Conservation (phyloP, 805 yeast genomes). For the Teunomyces aglyptinius region DNA sequence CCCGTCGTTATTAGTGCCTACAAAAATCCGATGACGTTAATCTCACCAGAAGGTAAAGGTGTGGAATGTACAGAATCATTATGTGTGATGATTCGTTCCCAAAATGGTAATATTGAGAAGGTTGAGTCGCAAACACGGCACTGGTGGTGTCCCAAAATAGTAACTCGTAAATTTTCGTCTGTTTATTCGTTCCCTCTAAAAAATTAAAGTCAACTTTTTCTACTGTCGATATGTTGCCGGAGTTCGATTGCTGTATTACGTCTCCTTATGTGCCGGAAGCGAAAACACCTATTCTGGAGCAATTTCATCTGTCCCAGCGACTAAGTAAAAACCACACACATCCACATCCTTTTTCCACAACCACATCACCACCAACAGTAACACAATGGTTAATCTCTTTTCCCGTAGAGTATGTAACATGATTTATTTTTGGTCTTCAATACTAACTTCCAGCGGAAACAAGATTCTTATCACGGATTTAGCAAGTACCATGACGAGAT, state of each 20-base stretch:
- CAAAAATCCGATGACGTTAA: neutral
- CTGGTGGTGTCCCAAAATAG: neutral
- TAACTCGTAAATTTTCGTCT: neutral
- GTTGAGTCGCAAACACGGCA: neutral
- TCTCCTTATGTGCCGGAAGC: neutral
- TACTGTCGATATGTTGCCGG: neutral
- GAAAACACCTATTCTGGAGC: neutral
- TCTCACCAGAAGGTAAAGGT: neutral
- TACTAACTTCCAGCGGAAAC: conserved; percentile 14
- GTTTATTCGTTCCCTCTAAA: neutral
- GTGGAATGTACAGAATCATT: neutral
- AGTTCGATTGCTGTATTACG: neutral
- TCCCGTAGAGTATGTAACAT: conserved; percentile 2
- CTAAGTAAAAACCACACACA: neutral
- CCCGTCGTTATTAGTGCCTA: too few species aligned
- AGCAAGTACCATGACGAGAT: conserved; percentile 30
- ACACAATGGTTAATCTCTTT: conserved; percentile 6
- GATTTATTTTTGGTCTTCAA: neutral
- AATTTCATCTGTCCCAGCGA: neutral
- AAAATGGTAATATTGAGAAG: neutral
- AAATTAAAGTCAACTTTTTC: neutral
- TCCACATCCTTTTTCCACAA: neutral
- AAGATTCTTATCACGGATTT: conserved; percentile 32
- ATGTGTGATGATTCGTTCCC: neutral
- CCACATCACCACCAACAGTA: too few species aligned